These are phyloP conservation scores for Camelina laxa DNA, from an alignment of 345 rosid species.

Conservation along the genomic window DNA sequence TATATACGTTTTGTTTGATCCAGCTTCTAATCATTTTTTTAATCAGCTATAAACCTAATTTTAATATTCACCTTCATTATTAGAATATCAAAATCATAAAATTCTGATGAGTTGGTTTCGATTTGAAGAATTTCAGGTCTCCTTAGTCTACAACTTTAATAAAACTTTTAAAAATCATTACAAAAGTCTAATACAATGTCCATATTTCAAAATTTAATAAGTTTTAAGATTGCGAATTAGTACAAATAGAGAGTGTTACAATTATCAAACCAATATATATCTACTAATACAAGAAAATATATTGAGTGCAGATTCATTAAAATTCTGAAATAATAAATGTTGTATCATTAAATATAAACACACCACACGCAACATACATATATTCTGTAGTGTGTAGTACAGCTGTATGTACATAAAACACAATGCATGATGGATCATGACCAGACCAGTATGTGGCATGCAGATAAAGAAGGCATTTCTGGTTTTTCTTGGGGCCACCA, in stretches of 20 bases:
- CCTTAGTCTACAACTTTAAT: not conserved
- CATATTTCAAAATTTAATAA: not conserved
- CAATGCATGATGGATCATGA: conserved; percentile 41
- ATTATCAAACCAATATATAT: not conserved
- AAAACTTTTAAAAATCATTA: not conserved
- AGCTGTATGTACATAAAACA: conserved; percentile 39
- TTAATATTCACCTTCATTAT: not conserved
- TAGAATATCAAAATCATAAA: conserved; percentile 12
- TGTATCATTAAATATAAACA: not conserved
- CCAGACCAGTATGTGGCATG: conserved; percentile 43
- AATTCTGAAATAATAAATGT: conserved; percentile 25
- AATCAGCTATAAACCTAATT: not conserved
- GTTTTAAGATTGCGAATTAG: not conserved
- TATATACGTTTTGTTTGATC: conserved; percentile 9
- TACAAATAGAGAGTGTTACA: not conserved
- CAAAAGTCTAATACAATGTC: not conserved
- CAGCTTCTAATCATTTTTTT: conserved; percentile 35
- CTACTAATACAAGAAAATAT: not conserved
- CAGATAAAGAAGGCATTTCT: conserved; percentile 32
- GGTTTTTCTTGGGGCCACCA: conserved; percentile 34
- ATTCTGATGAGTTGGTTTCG: conserved; percentile 26
- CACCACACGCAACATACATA: conserved; percentile 39
- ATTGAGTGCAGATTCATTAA: not conserved
- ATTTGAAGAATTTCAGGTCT: conserved; percentile 10
- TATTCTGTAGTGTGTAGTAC: conserved; percentile 33